Percentiles rank a stretch among this genome's conserved stretches.
Conservation (phyloP, 176 grass and related monocot species). For the Ensete ventricosum region DNA sequence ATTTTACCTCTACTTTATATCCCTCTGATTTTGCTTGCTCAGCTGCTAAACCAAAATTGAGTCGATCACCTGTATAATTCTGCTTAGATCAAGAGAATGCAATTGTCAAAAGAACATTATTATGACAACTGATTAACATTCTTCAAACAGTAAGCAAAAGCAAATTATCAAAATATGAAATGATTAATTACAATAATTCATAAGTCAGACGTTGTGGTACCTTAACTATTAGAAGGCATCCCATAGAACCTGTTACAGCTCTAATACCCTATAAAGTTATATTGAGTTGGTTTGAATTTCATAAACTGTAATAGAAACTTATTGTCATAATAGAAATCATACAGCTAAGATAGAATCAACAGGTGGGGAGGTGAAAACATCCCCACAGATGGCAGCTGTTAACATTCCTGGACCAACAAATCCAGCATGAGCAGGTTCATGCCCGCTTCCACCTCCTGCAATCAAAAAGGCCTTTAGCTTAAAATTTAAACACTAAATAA, state of each 20-base stretch:
- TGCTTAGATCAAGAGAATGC: conserved; percentile 17
- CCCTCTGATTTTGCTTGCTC: conserved; percentile 99
- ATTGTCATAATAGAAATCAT: conserved; percentile 26
- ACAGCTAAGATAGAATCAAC: conserved; percentile 93
- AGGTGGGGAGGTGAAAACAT: conserved; percentile 87
- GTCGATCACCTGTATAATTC: conserved; percentile 99
- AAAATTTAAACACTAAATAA: neutral
- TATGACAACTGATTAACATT: neutral
- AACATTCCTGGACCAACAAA: conserved; percentile 98
- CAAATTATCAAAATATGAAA: conserved; percentile 12
- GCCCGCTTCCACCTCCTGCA: conserved; percentile 90
- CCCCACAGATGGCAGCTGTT: conserved; percentile 91
- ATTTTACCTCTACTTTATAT: conserved; percentile 89
- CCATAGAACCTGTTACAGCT: conserved; percentile 93
- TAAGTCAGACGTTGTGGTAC: conserved; percentile 29
- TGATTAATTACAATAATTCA: conserved; percentile 1
- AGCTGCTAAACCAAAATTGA: conserved; percentile 98
- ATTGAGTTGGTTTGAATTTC: conserved; percentile 19
- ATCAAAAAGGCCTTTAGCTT: conserved; percentile 16
- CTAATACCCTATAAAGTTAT: conserved; percentile 73
- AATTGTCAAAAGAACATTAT: neutral
- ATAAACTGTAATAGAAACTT: conserved; percentile 11
- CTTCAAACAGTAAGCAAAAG: conserved; percentile 29
- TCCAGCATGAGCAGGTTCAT: conserved; percentile 94
- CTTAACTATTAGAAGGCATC: conserved; percentile 97